Evolutionary conservation across 495 filamentous ascomycete genomes (phyloP).

Genomic region (Astrocystis sublimbata): DNA sequence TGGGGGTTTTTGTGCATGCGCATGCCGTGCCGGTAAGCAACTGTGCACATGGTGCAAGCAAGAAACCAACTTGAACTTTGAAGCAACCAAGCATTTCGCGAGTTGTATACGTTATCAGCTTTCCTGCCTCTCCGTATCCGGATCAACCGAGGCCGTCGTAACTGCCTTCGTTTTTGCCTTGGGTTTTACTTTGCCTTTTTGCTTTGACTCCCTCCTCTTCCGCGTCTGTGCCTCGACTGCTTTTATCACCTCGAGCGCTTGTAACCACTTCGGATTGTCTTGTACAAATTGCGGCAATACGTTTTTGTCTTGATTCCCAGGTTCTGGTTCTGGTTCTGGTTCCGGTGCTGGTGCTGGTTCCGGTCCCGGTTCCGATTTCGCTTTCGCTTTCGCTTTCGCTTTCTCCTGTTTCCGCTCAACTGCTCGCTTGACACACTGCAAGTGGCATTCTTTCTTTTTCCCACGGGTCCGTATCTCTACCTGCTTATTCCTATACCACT

Average conservation of each 20-base stretch:
- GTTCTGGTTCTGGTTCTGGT: too few relatives aligned
- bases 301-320: too few relatives aligned
- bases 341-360: conserved; percentile 12
- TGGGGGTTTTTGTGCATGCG: too few relatives aligned
- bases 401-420: conserved; percentile 30
- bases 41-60: too few relatives aligned
- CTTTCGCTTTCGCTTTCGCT: background rate
- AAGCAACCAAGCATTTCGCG: background rate
- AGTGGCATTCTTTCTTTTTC: conserved; percentile 43
- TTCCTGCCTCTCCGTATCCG: conserved; percentile 2
- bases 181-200: background rate
- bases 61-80: too few relatives aligned
- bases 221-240: conserved; percentile 19
- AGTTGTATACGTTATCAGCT: background rate
- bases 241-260: conserved; percentile 30
- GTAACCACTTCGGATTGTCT: conserved; percentile 28
- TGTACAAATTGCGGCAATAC: conserved; percentile 30
- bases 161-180: background rate
- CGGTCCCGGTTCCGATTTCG: background rate
- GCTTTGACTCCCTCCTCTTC: background rate
- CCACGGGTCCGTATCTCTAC: conserved; percentile 45
- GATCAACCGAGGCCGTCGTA: background rate
- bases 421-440: conserved; percentile 24
- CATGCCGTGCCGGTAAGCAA: too few relatives aligned
- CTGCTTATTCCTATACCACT: conserved; percentile 43